Conservation (phyloP, 495 filamentous ascomycete genomes). For the Margaritispora aquatica region DNA sequence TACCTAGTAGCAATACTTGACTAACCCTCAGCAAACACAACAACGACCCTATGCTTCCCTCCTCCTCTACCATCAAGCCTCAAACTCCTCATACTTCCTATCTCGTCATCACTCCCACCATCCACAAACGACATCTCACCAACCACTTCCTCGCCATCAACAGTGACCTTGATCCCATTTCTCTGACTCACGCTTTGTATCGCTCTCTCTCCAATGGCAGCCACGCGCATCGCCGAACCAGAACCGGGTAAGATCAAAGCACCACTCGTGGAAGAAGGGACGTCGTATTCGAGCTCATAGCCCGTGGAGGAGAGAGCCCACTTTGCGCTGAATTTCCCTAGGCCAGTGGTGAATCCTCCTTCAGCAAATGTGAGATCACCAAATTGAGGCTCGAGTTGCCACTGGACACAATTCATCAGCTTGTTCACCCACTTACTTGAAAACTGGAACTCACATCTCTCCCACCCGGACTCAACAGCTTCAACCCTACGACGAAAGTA, state of each 20-base stretch:
- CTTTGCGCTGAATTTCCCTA: constrained; percentile 42
- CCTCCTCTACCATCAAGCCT: too few relatives aligned
- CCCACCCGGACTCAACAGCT: constrained; percentile 41
- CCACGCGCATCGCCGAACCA: not conserved
- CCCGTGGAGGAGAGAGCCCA: constrained; percentile 10
- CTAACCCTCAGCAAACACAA: too few relatives aligned
- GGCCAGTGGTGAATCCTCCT: constrained; percentile 48
- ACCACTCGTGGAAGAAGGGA: constrained; percentile 24
- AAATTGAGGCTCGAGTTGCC: constrained; percentile 51
- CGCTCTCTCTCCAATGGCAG: too few relatives aligned
- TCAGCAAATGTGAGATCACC: constrained; percentile 46
- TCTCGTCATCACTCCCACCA: too few relatives aligned
- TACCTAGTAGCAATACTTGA: too few relatives aligned
- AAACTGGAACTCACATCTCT: not conserved
- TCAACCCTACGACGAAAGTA: constrained; percentile 49
- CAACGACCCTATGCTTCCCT: too few relatives aligned
- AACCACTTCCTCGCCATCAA: too few relatives aligned
- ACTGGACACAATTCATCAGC: constrained; percentile 24
- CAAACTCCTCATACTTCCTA: too few relatives aligned
- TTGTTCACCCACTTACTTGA: not conserved
- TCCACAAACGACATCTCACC: too few relatives aligned
- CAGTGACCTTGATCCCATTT: too few relatives aligned
- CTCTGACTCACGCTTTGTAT: too few relatives aligned
- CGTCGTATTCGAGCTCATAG: constrained; percentile 16
- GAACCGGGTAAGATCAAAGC: constrained; percentile 15